Evolutionary conservation across 1,284 basidiomycete species (phyloP).

Genomic region (Trichosporon sp.): DNA sequence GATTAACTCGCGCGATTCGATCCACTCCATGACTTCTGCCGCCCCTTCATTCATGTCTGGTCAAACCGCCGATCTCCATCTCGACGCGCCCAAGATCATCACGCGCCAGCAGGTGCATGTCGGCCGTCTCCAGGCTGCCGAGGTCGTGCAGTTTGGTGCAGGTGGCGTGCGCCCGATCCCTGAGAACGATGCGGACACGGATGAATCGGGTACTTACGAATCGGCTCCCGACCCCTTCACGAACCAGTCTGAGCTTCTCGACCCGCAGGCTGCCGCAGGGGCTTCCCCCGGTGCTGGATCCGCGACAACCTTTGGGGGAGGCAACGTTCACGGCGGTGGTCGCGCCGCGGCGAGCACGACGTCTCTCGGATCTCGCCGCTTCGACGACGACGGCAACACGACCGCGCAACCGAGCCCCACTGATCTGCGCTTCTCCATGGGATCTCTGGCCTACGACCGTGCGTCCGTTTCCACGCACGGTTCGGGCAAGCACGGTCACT

Average conservation of each 20-base stretch:
- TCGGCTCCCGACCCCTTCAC: slow-evolving; percentile 28
- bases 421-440: slow-evolving; percentile 57
- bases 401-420: slow-evolving; percentile 31
- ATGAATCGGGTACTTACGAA: not conserved
- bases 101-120: slow-evolving; percentile 55
- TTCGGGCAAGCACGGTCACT: slow-evolving; percentile 31
- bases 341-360: slow-evolving; percentile 21
- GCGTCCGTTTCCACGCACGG: slow-evolving; percentile 48
- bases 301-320: not conserved
- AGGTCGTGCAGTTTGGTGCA: slow-evolving; percentile 52
- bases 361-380: slow-evolving; percentile 33
- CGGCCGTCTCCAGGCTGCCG: slow-evolving; percentile 54
- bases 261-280: not conserved
- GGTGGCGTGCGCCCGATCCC: slow-evolving; percentile 14
- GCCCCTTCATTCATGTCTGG: slow-evolving; percentile 55
- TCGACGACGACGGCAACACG: slow-evolving; percentile 37
- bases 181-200: slow-evolving; percentile 17
- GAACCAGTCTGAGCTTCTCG: slow-evolving; percentile 20
- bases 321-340: slow-evolving; percentile 21
- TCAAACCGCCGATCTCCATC: slow-evolving; percentile 48
- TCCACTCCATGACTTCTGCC: slow-evolving; percentile 40
- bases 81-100: slow-evolving; percentile 56
- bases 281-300: slow-evolving; percentile 13
- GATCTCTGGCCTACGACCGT: slow-evolving; percentile 48
- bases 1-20: slow-evolving; percentile 40